Percentiles rank a stretch among this genome's conserved stretches.
These are phyloP conservation scores for Blepharisma undulans DNA, from an alignment of 169 alveolate genomes.

Conservation along the genomic window DNA sequence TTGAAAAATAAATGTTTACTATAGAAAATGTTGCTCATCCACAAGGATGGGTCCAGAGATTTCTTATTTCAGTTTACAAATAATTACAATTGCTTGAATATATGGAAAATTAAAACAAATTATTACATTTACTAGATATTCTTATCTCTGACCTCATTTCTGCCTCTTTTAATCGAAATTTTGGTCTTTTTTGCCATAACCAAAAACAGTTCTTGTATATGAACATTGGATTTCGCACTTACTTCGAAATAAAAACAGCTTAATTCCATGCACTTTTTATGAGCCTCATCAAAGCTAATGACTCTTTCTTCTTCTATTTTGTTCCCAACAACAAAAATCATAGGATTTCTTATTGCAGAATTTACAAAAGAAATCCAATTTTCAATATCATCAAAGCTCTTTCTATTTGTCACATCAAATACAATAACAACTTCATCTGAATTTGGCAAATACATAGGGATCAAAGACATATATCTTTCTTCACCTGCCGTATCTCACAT, in stretches of 20 bases:
- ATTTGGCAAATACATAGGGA: conserved; percentile 55
- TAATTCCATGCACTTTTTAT: conserved; percentile 83
- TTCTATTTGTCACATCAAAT: conserved; percentile 89
- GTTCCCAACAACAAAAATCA: conserved; percentile 90
- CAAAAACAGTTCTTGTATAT: conserved; percentile 86
- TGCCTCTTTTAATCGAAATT: neutral
- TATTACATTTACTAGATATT: too few species aligned
- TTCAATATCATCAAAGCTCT: conserved; percentile 92
- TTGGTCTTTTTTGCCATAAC: conserved; percentile 51
- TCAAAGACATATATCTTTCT: conserved; percentile 65
- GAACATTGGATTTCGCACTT: conserved; percentile 90
- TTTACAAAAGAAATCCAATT: conserved; percentile 94
- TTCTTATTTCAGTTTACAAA: too few species aligned
- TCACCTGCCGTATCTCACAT: conserved; percentile 76
- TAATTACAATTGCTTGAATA: too few species aligned
- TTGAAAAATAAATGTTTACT: too few species aligned
- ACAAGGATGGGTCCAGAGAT: too few species aligned
- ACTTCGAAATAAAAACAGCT: conserved; percentile 91
- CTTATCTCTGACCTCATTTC: too few species aligned
- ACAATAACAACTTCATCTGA: conserved; percentile 58
- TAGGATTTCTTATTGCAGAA: conserved; percentile 88
- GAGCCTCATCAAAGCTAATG: conserved; percentile 72
- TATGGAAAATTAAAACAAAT: too few species aligned
- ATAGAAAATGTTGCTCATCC: too few species aligned
- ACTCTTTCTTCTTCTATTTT: conserved; percentile 78